Evolutionary conservation across 2,329 filamentous ascomycete species (phyloP), one percentile per base, ranked within the genome.

Genomic region (Aspergillus aculeatus): DNA sequence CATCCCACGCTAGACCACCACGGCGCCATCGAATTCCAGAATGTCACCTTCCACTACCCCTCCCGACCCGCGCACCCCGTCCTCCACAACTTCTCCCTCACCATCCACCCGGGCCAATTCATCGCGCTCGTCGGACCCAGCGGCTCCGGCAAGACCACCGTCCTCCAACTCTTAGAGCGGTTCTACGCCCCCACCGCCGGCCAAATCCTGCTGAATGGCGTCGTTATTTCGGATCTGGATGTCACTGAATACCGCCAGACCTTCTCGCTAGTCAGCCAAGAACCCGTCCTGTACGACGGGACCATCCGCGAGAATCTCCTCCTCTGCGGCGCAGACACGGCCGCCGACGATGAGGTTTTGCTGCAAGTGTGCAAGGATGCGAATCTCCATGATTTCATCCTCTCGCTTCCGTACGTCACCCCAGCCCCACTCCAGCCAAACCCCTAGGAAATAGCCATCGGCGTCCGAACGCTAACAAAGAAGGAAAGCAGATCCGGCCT

Each of bases 121-220:
- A 75, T 80, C 5, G 83, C 82, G 0, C 70, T 85, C 23, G 82
- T 85, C 2, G 83, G 83, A 21, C 77, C 81, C 0, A 83, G 79
- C 2, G 83, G 83, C 14, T 83, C 80, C 57, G 83, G 83, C 6
- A 76, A 92, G 75, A 88, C 86, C 0, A 90, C 86, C n/a, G 86
- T 90, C 38, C 84, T 92, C 26, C 75, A 75, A 4, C 75, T 85
- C 0, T 72, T 84, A 14, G 79, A 82, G 57, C 74, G 85, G 7
- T 90, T 93, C 72, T 94, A 93, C 71, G 84, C 89, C 49, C 74
- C 85, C 0, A 78, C 83, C 23, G 77, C 80, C 12, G 90, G 91
- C 7, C 76, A 77, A 2, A 86, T 94, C 47, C 76, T 87, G 0
- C 84, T 85, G 69, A 88, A 91, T 70, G 86, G 82, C 2, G 78